phyloP scores from a whole-genome alignment of 495 filamentous ascomycete genomes.

The Letharia lupina region DNA sequence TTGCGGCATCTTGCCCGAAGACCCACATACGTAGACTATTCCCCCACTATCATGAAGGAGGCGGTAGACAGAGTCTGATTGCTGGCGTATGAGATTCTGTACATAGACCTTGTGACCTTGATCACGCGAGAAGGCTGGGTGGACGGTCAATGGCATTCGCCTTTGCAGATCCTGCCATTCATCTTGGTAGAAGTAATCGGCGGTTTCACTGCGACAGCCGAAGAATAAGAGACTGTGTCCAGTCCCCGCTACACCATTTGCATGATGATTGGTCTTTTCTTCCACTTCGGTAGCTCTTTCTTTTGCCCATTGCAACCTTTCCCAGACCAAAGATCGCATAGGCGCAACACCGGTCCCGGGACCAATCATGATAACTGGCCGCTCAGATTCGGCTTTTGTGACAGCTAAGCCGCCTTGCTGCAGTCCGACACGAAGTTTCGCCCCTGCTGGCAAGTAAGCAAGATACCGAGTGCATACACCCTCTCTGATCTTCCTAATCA shows the following conservation, averaged over 20 bases:
- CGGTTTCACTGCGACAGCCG: constrained; percentile 61
- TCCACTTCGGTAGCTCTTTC: constrained; percentile 28
- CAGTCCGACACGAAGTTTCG: constrained; percentile 49
- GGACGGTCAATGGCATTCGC: constrained; percentile 42
- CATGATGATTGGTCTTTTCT: constrained; percentile 23
- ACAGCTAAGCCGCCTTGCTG: constrained; percentile 47
- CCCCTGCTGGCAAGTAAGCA: constrained; percentile 49
- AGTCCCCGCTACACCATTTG: constrained; percentile 24
- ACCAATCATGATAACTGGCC: constrained; percentile 70
- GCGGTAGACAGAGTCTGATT: constrained; percentile 48
- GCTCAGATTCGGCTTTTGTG: constrained; percentile 35
- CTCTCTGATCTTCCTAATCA: constrained; percentile 75
- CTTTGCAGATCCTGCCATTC: constrained; percentile 53
- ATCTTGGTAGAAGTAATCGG: constrained; percentile 70
- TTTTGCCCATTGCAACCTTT: constrained; percentile 40
- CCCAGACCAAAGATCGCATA: constrained; percentile 69
- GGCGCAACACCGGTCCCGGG: constrained; percentile 91
- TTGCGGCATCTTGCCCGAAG: constrained; percentile 75
- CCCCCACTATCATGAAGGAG: constrained; percentile 47
- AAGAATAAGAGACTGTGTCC: constrained; percentile 55
- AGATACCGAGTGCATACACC: constrained; percentile 89
- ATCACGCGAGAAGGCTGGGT: constrained; percentile 79
- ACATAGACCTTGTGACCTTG: constrained; percentile 77
- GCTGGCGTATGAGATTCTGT: constrained; percentile 66
- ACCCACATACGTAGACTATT: constrained; percentile 73